These are phyloP conservation scores for Ramularia endophylla DNA, from an alignment of 2,329 filamentous ascomycete species.

Conservation along the genomic window DNA sequence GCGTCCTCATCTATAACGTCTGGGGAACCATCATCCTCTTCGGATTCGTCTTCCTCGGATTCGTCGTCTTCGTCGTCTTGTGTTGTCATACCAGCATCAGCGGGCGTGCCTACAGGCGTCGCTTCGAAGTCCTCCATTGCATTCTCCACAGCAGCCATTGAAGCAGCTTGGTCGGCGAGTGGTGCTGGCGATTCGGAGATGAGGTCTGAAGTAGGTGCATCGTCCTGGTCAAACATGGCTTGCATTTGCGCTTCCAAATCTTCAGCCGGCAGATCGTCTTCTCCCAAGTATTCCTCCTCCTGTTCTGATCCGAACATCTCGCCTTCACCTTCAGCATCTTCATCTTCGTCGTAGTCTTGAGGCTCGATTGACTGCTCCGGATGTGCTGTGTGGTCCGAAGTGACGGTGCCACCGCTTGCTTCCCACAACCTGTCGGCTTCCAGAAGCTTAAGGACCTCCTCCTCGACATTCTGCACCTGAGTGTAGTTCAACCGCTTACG, in stretches of 20 bases:
- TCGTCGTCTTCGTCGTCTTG: constrained; percentile 29
- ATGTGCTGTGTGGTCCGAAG: constrained; percentile 5
- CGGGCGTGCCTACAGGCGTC: constrained; percentile 17
- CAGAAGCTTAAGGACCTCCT: constrained; percentile 68
- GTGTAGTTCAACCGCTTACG: constrained; percentile 75
- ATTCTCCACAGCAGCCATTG: constrained; percentile 20
- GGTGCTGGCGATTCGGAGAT: constrained; percentile 24
- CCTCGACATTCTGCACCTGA: constrained; percentile 79
- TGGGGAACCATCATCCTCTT: constrained; percentile 36
- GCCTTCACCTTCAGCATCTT: constrained; percentile 38
- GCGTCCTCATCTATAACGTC: constrained; percentile 49
- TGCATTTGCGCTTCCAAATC: constrained; percentile 30
- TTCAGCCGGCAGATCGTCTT: constrained; percentile 20
- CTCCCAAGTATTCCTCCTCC: constrained; percentile 39
- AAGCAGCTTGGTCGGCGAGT: constrained; percentile 22
- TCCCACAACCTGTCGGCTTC: constrained; percentile 55
- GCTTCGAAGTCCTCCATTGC: constrained; percentile 18
- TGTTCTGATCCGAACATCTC: constrained; percentile 32
- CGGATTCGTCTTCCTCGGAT: constrained; percentile 33
- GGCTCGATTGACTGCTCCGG: constrained; percentile 30
- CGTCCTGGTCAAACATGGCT: constrained; percentile 35
- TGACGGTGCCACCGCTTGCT: constrained; percentile 43
- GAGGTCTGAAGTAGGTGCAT: constrained; percentile 22
- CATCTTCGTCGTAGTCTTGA: constrained; percentile 37
- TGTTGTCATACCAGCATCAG: constrained; percentile 19